phyloP scores from a whole-genome alignment of 2,329 filamentous ascomycete genomes.

The Monilinia vaccinii-corymbosi region DNA sequence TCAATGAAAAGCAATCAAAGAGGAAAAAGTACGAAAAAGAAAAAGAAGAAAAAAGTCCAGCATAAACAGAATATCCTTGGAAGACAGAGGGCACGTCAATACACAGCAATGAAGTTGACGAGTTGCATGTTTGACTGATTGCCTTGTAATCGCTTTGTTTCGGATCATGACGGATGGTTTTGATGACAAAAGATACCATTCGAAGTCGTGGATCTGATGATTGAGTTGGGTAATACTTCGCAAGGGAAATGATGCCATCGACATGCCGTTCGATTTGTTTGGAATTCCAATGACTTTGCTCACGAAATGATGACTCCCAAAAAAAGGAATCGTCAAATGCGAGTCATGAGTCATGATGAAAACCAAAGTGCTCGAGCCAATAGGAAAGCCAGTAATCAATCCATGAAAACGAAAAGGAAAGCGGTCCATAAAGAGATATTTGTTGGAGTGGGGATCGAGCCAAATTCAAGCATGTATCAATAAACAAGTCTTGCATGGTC shows the following conservation, averaged over 20 bases:
- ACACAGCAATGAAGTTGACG: background rate
- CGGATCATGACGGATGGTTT: background rate
- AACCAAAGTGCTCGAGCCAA: conserved; percentile 30
- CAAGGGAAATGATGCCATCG: conserved; percentile 28
- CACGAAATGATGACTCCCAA: background rate
- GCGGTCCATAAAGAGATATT: conserved; percentile 25
- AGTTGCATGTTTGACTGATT: background rate
- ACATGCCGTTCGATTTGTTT: conserved; percentile 30
- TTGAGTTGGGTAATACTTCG: conserved; percentile 20
- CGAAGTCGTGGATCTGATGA: conserved; percentile 14
- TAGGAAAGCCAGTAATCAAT: conserved; percentile 26
- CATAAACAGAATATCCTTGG: conserved; percentile 1
- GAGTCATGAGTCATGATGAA: conserved; percentile 23
- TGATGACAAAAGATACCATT: conserved; percentile 14
- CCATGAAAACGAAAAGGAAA: conserved; percentile 24
- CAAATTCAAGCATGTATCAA: conserved; percentile 13
- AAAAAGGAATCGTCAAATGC: conserved; percentile 7
- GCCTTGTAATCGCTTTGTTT: conserved; percentile 7
- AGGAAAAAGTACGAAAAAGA: background rate
- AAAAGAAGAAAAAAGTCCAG: background rate
- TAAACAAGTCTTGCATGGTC: conserved; percentile 20
- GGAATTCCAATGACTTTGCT: conserved; percentile 17
- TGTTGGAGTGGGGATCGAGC: conserved; percentile 4
- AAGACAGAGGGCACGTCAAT: background rate
- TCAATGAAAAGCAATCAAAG: conserved; percentile 2